Evolutionary conservation across 2,329 filamentous ascomycete species (phyloP).

Genomic region (Botrytis byssoidea): DNA sequence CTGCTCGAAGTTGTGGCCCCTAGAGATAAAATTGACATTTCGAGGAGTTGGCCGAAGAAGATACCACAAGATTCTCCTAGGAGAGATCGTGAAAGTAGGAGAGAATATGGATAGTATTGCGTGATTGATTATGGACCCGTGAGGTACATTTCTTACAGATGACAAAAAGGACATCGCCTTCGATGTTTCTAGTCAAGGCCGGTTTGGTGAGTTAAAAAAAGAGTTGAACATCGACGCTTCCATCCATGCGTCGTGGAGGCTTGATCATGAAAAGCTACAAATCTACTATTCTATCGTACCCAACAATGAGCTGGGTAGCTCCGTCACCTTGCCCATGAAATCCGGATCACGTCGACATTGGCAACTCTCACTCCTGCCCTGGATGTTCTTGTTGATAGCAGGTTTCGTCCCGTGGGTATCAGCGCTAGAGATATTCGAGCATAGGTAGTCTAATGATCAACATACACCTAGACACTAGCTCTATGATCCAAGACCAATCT

Average conservation of each 20-base stretch:
- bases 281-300: neutral
- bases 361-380: neutral
- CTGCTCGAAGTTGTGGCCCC: constrained; percentile 87
- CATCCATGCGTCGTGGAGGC: neutral
- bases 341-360: neutral
- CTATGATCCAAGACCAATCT: neutral
- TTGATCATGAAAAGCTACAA: neutral
- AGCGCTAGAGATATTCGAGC: neutral
- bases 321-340: neutral
- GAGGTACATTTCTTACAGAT: neutral
- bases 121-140: neutral
- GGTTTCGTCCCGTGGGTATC: neutral
- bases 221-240: neutral
- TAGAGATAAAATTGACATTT: constrained; percentile 81
- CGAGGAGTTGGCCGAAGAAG: constrained; percentile 89
- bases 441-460: neutral
- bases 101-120: neutral
- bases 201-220: neutral
- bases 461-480: too few relatives aligned
- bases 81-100: constrained; percentile 12
- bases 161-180: neutral
- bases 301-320: neutral
- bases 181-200: too few relatives aligned
- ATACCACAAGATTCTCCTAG: constrained; percentile 13
- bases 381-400: neutral